Percentiles rank a stretch among this genome's conserved stretches.
phyloP scores from a whole-genome alignment of 805 yeast genomes.

The Ogataea zsoltii region DNA sequence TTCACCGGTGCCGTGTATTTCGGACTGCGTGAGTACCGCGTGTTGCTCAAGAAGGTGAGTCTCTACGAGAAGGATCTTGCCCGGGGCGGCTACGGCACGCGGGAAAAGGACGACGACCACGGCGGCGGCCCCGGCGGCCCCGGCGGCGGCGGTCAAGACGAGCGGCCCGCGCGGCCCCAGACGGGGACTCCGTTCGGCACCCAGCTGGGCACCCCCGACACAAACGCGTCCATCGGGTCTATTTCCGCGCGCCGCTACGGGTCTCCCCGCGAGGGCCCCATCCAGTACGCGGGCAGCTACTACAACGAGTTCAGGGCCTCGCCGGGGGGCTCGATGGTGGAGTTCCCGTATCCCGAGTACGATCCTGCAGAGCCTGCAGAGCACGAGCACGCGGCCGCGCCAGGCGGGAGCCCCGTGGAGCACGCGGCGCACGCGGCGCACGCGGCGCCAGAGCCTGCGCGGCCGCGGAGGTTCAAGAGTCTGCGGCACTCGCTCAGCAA shows the following conservation, averaged over 20 bases:
- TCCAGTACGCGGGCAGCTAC: not conserved
- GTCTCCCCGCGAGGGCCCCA: not conserved
- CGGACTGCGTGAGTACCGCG: constrained; percentile 20
- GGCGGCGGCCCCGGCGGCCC: not conserved
- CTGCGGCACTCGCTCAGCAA: constrained; percentile 9
- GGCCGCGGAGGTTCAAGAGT: not conserved
- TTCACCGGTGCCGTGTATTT: constrained; percentile 18
- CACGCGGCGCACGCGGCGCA: too few species aligned
- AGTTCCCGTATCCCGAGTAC: not conserved
- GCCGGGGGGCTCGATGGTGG: not conserved
- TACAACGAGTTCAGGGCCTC: not conserved
- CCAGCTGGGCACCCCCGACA: not conserved
- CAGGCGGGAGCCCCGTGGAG: too few species aligned
- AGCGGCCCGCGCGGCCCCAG: not conserved
- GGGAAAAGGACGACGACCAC: not conserved
- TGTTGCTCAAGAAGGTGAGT: constrained; percentile 14
- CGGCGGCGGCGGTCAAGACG: too few species aligned
- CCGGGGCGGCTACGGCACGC: not conserved
- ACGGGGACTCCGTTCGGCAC: not conserved
- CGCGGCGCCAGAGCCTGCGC: too few species aligned
- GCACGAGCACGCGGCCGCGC: not conserved
- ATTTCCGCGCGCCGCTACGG: not conserved
- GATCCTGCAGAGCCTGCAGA: not conserved
- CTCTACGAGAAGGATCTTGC: constrained; percentile 14
- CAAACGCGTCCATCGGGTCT: not conserved